Evolutionary conservation across 179 eudicot species (phyloP), one percentile per base, ranked within the genome.

Genomic region (Corrigiola litoralis): DNA sequence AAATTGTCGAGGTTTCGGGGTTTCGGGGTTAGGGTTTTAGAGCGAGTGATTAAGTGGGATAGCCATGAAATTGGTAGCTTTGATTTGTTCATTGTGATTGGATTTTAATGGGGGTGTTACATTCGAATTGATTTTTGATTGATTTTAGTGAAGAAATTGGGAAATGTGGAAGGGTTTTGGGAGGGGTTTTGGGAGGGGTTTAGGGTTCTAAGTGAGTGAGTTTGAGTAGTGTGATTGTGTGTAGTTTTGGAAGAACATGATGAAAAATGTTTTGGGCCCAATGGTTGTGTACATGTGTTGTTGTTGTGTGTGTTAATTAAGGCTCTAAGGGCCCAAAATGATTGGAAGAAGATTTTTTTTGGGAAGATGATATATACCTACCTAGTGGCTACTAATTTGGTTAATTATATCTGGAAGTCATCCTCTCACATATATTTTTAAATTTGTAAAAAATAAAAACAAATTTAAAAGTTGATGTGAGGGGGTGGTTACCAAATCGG

Each of bases 61-160:
- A 69, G 10, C 69, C 66, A 75, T 65, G 73, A 75, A 41, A 66
- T 17, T 6, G 75, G 72, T 31, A 45, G 17, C 20, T 65, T 74
- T 24, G 66, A 48, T 55, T 33, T 74, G 56, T 21, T 61, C 77
- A 73, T 72, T 8, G 31, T 34, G 14, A 1, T 2, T 18, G 4
- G 24, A 42, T 46, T 36, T 25, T 6, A 33, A 7, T 14, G 34
- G 17, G 11, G 24, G 21, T 6, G 16, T 42, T 61, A 16, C 16
- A 24, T 14, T 29, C 10, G 29, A 29, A 2, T 31, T 20, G 53
- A 44, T 31, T 18, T 28, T 61, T 41, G 51, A 24, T 65, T 37
- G 28, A 52, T 6, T n/a, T n/a, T n/a, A n/a, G n/a, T 64, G 58
- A 45, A 18, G 65, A 61, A 42, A 45, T 42, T 7, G 24, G n/a